These are phyloP conservation scores for Schwanniomyces pseudopolymorphus DNA, from an alignment of 805 yeast species.

Conservation along the genomic window DNA sequence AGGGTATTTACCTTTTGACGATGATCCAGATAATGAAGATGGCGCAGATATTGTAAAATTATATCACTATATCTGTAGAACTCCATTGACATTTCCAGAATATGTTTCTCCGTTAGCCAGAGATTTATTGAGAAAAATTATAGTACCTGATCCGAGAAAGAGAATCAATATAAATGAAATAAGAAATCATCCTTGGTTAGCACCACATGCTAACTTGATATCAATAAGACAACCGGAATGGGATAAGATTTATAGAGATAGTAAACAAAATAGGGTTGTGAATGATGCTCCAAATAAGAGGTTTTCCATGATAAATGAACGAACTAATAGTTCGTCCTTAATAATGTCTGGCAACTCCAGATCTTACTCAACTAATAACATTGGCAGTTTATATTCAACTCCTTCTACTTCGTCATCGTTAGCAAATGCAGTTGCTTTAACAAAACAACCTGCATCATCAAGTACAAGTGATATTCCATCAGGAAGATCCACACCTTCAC, in stretches of 20 bases:
- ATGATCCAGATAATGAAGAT: slow-evolving; percentile 94
- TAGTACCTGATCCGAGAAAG: slow-evolving; percentile 79
- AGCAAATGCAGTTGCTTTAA: slow-evolving; percentile 52
- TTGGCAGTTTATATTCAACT: slow-evolving; percentile 47
- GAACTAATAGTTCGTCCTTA: slow-evolving; percentile 35
- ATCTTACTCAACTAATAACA: slow-evolving; percentile 33
- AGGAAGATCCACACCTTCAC: slow-evolving; percentile 15
- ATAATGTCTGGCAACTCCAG: slow-evolving; percentile 34
- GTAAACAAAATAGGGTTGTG: slow-evolving; percentile 26
- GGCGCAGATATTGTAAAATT: slow-evolving; percentile 90
- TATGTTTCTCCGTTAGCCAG: slow-evolving; percentile 88
- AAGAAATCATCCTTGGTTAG: slow-evolving; percentile 82
- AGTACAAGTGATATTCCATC: slow-evolving; percentile 2
- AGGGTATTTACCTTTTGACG: slow-evolving; percentile 96
- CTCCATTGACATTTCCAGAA: slow-evolving; percentile 94
- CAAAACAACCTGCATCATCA: slow-evolving; percentile 16
- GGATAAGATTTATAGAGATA: slow-evolving; percentile 58
- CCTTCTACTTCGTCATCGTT: slow-evolving; percentile 66
- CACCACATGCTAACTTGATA: slow-evolving; percentile 79
- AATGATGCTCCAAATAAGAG: slow-evolving; percentile 31
- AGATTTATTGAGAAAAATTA: slow-evolving; percentile 80
- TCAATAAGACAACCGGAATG: slow-evolving; percentile 87
- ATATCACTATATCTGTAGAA: slow-evolving; percentile 86
- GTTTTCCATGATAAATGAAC: slow-evolving; percentile 44
- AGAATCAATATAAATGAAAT: slow-evolving; percentile 70